A percentile compares a stretch with the other conserved stretches of the same genome.
Conservation (phyloP, 306 rosid species). For the Lathyrus tuberosus region DNA sequence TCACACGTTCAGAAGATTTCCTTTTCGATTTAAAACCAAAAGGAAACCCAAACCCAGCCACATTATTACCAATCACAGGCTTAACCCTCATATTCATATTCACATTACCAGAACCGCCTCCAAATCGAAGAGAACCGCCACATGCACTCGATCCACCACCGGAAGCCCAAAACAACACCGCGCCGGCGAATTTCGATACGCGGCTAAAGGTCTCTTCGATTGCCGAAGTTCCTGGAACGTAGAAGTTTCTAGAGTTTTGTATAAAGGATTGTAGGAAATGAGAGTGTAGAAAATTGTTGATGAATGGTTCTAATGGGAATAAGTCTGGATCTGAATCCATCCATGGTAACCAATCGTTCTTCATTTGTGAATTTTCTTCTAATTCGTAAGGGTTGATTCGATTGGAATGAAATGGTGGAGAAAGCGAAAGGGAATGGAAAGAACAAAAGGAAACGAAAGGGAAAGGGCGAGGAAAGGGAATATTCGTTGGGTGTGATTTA, state of each 20-base stretch:
- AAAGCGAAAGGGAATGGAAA: not conserved
- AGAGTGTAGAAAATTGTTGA: slow-evolving; percentile 47
- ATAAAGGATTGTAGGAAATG: slow-evolving; percentile 53
- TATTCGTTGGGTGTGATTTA: slow-evolving; percentile 50
- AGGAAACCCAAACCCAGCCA: slow-evolving; percentile 51
- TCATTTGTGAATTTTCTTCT: slow-evolving; percentile 43
- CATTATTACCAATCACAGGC: slow-evolving; percentile 48
- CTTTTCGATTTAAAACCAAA: slow-evolving; percentile 51
- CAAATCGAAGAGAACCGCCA: slow-evolving; percentile 45
- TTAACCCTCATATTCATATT: slow-evolving; percentile 43
- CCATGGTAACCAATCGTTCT: slow-evolving; percentile 64
- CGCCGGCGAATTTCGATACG: slow-evolving; percentile 69
- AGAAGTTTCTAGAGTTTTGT: slow-evolving; percentile 53
- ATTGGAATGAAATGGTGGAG: not conserved
- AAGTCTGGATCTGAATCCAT: slow-evolving; percentile 71
- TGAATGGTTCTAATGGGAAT: slow-evolving; percentile 58
- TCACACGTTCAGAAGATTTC: slow-evolving; percentile 36
- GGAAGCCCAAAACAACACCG: slow-evolving; percentile 56
- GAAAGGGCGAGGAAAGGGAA: slow-evolving; percentile 39
- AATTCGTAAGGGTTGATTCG: not conserved
- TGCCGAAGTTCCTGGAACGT: slow-evolving; percentile 61
- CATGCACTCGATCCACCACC: slow-evolving; percentile 47
- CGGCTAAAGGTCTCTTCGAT: slow-evolving; percentile 58
- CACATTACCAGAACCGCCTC: slow-evolving; percentile 31
- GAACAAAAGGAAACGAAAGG: not conserved